phyloP scores from a whole-genome alignment of 768 basidiomycete species.

The Paxillus ammoniavirescens region DNA sequence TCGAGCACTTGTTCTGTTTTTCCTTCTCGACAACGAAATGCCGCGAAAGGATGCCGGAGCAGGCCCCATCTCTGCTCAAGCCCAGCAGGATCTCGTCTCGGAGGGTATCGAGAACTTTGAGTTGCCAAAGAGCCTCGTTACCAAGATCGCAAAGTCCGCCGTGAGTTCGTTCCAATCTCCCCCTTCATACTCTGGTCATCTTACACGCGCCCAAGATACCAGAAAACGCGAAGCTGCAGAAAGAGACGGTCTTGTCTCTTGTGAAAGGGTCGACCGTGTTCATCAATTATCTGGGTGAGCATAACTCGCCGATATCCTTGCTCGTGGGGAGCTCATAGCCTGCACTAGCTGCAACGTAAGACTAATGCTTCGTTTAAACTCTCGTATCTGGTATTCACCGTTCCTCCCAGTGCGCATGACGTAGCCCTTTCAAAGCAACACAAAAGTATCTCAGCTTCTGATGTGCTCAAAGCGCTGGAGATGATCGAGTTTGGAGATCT shows the following conservation, averaged over 20 bases:
- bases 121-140: constrained; percentile 79
- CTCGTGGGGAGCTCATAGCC: background rate
- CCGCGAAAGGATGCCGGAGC: constrained; percentile 64
- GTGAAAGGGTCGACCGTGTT: constrained; percentile 92
- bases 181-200: background rate
- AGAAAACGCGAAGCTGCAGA: constrained; percentile 82
- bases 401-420: constrained; percentile 70
- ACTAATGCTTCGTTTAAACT: background rate
- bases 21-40: constrained; percentile 38
- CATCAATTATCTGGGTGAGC: constrained; percentile 86
- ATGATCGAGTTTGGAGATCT: constrained; percentile 74
- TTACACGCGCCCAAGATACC: constrained; percentile 58
- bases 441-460: constrained; percentile 86
- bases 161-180: constrained; percentile 42
- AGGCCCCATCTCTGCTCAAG: constrained; percentile 62
- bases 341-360: constrained; percentile 46
- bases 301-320: background rate
- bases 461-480: constrained; percentile 86
- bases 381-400: background rate
- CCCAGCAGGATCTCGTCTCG: constrained; percentile 76
- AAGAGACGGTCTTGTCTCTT: constrained; percentile 83
- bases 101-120: constrained; percentile 90
- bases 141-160: constrained; percentile 80
- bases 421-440: constrained; percentile 81
- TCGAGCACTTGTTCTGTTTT: background rate